phyloP scores from a whole-genome alignment of 202 grass and related monocot species.

The Brachypodium distachyon region DNA sequence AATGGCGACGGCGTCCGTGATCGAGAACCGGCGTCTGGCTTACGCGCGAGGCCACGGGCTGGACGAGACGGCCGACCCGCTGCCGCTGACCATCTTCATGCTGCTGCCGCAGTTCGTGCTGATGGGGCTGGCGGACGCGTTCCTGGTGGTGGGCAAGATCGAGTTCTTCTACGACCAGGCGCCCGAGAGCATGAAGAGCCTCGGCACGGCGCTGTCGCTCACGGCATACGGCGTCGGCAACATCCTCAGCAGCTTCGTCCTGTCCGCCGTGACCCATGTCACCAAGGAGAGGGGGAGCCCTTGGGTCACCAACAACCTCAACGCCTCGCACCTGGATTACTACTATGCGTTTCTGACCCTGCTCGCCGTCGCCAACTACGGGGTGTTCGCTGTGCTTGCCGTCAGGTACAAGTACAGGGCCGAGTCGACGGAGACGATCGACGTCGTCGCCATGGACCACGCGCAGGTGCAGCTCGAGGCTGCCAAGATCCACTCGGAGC shows the following conservation, averaged over 20 bases:
- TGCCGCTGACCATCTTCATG: constrained; percentile 46
- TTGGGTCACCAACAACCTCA: constrained; percentile 63
- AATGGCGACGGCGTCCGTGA: constrained; percentile 37
- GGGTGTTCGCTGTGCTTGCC: constrained; percentile 34
- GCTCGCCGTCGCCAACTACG: constrained; percentile 26
- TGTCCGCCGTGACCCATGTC: constrained; percentile 27
- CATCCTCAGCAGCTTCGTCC: constrained; percentile 56
- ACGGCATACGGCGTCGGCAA: constrained; percentile 49
- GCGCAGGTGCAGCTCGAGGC: constrained; percentile 4
- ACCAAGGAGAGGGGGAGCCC: constrained; percentile 24
- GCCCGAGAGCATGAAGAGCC: constrained; percentile 74
- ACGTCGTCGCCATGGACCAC: not conserved
- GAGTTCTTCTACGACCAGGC: constrained; percentile 96
- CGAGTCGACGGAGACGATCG: constrained; percentile 16
- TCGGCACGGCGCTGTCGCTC: constrained; percentile 43
- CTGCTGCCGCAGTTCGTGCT: constrained; percentile 64
- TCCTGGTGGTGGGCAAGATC: constrained; percentile 53
- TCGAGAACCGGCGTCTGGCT: constrained; percentile 25
- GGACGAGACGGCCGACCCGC: not conserved
- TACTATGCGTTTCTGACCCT: constrained; percentile 50
- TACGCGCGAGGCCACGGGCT: constrained; percentile 17
- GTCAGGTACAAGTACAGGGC: constrained; percentile 32
- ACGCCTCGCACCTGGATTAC: constrained; percentile 53
- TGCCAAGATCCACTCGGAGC: constrained; percentile 19
- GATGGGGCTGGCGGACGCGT: constrained; percentile 57